A percentile compares a stretch with the other conserved stretches of the same genome.
phyloP scores from a whole-genome alignment of 2,329 filamentous ascomycete genomes.

The Hypoxylon sp. region DNA sequence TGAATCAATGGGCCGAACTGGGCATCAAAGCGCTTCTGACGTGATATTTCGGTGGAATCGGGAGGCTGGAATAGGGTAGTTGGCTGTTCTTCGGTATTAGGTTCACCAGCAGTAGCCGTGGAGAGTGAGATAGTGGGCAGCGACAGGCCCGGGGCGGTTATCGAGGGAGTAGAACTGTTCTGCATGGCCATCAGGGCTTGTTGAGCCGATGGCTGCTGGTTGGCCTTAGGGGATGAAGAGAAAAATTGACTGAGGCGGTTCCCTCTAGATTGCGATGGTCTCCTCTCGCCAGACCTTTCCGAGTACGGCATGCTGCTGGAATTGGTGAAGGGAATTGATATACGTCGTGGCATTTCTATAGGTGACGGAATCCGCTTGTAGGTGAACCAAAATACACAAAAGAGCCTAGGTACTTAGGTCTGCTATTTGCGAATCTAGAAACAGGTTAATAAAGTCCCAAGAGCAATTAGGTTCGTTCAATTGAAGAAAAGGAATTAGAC shows the following conservation, averaged over 20 bases:
- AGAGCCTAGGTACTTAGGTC: constrained; percentile 20
- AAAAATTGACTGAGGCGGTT: constrained; percentile 88
- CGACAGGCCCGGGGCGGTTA: constrained; percentile 80
- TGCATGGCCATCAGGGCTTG: constrained; percentile 78
- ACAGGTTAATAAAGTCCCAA: constrained; percentile 24
- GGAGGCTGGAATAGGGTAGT: constrained; percentile 91
- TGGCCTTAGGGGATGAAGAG: constrained; percentile 82
- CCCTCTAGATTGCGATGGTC: constrained; percentile 75
- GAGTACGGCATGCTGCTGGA: constrained; percentile 63
- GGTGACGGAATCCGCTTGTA: constrained; percentile 33
- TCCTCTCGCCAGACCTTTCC: constrained; percentile 69
- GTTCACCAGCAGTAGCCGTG: constrained; percentile 83
- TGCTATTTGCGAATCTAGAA: constrained; percentile 31
- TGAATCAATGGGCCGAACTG: constrained; percentile 91
- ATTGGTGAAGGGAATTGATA: constrained; percentile 70
- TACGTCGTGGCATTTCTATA: constrained; percentile 71
- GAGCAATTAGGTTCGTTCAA: background rate
- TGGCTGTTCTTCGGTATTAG: constrained; percentile 78
- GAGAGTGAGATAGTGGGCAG: constrained; percentile 94
- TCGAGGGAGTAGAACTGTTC: constrained; percentile 71
- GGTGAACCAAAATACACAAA: constrained; percentile 24
- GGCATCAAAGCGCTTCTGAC: constrained; percentile 83
- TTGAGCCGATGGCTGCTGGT: constrained; percentile 75
- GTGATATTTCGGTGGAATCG: constrained; percentile 84
- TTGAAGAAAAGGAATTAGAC: background rate